These are phyloP conservation scores for Entamoeba invadens DNA, from an alignment of 208 protist species.

Conservation along the genomic window DNA sequence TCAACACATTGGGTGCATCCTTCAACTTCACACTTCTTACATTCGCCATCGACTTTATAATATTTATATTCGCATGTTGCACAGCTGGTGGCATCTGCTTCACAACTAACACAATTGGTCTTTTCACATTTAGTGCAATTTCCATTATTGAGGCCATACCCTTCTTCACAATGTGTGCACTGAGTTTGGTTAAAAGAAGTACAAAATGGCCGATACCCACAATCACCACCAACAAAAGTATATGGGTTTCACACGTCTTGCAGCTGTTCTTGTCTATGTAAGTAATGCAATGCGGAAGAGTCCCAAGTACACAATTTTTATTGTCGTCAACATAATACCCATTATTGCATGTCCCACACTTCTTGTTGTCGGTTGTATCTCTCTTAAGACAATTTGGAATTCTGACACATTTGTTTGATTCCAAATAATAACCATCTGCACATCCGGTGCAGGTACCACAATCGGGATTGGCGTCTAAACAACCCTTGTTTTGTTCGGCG, in stretches of 20 bases:
- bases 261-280: background rate
- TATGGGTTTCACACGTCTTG: background rate
- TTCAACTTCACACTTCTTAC: too few species aligned
- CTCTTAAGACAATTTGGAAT: background rate
- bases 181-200: background rate
- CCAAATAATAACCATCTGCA: background rate
- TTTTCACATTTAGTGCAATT: background rate
- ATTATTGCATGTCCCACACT: background rate
- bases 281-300: background rate
- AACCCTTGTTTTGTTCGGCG: background rate
- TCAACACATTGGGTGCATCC: too few species aligned
- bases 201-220: background rate
- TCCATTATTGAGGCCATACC: background rate
- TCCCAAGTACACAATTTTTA: background rate
- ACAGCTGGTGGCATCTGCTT: background rate
- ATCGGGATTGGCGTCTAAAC: background rate
- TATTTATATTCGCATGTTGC: background rate
- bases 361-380: background rate
- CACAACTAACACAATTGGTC: background rate
- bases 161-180: background rate
- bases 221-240: background rate
- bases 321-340: background rate
- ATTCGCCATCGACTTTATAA: background rate
- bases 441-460: background rate
- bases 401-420: background rate